A percentile compares a stretch with the other conserved stretches of the same genome.
Evolutionary conservation across 176 grass and related monocot species (phyloP).

Genomic region (Oryza longistaminata): DNA sequence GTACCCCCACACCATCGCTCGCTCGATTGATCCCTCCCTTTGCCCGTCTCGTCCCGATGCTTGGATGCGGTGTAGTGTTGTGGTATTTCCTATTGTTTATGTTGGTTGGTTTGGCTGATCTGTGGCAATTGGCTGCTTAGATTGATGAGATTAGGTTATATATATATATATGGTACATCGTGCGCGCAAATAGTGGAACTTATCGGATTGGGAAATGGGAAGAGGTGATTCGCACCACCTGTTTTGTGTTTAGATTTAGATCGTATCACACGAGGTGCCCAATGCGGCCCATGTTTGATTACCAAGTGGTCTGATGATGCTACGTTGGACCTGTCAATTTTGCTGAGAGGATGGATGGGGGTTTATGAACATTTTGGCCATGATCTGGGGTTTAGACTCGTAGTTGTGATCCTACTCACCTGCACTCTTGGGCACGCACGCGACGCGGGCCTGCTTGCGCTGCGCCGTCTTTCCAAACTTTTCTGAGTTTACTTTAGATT

Average conservation of each 20-base stretch:
- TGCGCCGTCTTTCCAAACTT: no score
- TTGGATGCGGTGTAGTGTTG: neutral
- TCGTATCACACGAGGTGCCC: neutral
- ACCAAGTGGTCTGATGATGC: neutral
- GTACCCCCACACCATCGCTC: neutral
- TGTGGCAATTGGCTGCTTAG: neutral
- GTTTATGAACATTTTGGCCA: neutral
- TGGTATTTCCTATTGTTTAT: neutral
- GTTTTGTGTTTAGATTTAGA: no score
- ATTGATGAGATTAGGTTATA: no score
- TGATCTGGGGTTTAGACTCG: neutral
- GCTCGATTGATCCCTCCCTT: no score
- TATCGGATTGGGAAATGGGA: neutral
- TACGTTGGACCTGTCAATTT: neutral
- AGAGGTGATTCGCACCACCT: neutral
- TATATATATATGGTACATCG: neutral
- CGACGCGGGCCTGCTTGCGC: no score
- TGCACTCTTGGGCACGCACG: no score
- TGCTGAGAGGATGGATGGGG: neutral
- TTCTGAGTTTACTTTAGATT: no score
- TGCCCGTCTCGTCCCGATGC: no score
- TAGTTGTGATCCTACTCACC: neutral
- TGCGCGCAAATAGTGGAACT: neutral
- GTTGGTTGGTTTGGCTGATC: neutral
- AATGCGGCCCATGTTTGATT: neutral